These are phyloP conservation scores for Amanita molliuscula DNA, from an alignment of 768 basidiomycete genomes.

Conservation along the genomic window DNA sequence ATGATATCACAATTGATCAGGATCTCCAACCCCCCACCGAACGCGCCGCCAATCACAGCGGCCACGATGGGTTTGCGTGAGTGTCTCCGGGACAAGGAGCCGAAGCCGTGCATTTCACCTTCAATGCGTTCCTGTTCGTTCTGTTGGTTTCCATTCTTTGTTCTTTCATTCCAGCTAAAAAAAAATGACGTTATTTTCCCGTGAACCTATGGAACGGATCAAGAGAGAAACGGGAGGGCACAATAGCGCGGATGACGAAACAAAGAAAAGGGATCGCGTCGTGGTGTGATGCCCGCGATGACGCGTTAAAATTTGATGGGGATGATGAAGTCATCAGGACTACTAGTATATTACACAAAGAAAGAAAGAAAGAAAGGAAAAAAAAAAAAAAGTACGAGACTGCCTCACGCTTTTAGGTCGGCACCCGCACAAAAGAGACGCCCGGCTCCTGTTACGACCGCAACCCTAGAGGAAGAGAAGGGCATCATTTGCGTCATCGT, in stretches of 20 bases:
- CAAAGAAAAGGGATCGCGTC: background rate
- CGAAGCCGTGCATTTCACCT: slow-evolving; percentile 50
- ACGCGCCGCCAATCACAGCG: slow-evolving; percentile 68
- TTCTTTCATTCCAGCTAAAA: slow-evolving; percentile 51
- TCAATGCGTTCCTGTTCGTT: slow-evolving; percentile 34
- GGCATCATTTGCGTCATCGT: slow-evolving; percentile 6
- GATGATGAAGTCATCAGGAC: background rate
- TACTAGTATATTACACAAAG: background rate
- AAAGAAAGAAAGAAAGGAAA: background rate
- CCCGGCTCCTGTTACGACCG: slow-evolving; percentile 64
- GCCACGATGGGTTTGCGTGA: slow-evolving; percentile 70
- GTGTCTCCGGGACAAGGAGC: slow-evolving; percentile 57
- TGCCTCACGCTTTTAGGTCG: slow-evolving; percentile 57
- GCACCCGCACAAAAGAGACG: slow-evolving; percentile 72
- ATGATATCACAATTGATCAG: slow-evolving; percentile 73
- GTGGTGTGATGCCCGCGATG: background rate
- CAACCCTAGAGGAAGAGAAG: slow-evolving; percentile 39
- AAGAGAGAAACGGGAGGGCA: background rate
- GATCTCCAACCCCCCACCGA: slow-evolving; percentile 59
- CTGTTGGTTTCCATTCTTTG: slow-evolving; percentile 26
- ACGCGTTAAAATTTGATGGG: background rate
- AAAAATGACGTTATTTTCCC: background rate
- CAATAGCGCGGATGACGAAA: background rate
- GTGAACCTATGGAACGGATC: background rate
- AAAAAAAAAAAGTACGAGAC: slow-evolving; percentile 15